Percentiles rank a stretch among this genome's conserved stretches.
phyloP scores from a whole-genome alignment of 176 grass and related monocot genomes.

The Canna indica region DNA sequence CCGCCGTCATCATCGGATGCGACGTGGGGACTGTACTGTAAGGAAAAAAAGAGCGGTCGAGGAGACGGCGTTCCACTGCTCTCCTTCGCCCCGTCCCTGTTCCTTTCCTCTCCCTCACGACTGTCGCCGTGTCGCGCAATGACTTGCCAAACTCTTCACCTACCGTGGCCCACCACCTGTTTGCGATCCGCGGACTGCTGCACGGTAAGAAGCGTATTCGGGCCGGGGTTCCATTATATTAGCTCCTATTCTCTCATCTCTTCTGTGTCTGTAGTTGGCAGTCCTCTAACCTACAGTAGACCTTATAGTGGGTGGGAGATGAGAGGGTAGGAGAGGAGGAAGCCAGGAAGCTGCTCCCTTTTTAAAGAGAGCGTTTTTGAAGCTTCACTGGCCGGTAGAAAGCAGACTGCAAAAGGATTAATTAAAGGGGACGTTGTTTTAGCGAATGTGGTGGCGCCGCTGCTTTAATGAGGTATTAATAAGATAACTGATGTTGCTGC shows the following conservation, averaged over 20 bases:
- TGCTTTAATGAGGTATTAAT: slow-evolving; percentile 7
- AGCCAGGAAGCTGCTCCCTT: slow-evolving; percentile 2
- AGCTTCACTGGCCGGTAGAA: background rate
- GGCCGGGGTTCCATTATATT: background rate
- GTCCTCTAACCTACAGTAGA: background rate
- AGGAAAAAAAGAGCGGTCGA: too few relatives aligned
- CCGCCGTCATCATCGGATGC: too few relatives aligned
- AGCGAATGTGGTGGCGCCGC: slow-evolving; percentile 1
- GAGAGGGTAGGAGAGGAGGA: background rate
- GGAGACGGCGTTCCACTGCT: background rate
- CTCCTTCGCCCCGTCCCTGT: background rate
- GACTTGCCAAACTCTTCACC: background rate
- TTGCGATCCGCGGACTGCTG: background rate
- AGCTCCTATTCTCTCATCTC: background rate
- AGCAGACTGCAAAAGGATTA: background rate
- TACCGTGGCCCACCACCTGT: background rate
- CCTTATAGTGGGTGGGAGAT: background rate
- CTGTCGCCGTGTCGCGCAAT: background rate
- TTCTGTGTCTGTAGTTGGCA: background rate
- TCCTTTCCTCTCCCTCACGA: background rate
- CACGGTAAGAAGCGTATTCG: too few relatives aligned
- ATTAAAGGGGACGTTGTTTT: background rate
- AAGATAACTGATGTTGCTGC: slow-evolving; percentile 5
- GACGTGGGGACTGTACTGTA: too few relatives aligned
- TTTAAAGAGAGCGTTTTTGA: background rate